Percentiles rank a stretch among this genome's conserved stretches.
Evolutionary conservation across 129 eudicot species (phyloP).

Genomic region (Logfia minima): DNA sequence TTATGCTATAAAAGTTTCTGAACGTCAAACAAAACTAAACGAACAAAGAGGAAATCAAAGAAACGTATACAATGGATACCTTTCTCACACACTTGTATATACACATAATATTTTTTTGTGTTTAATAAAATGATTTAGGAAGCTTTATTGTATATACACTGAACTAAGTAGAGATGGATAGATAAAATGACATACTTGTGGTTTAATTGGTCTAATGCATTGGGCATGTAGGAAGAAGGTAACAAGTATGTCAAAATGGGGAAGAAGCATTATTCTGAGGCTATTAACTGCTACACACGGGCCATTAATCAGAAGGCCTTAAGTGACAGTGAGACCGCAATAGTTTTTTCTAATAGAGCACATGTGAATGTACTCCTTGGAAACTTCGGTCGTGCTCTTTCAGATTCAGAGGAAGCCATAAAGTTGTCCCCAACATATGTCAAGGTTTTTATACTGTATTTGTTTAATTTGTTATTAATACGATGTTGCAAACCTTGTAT

Average conservation of each 20-base stretch:
- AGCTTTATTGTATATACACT: too few relatives aligned
- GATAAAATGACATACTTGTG: too few relatives aligned
- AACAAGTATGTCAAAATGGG: constrained; percentile 89
- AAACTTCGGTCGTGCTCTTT: constrained; percentile 77
- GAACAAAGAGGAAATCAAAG: background rate
- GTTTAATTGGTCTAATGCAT: background rate
- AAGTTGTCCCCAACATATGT: constrained; percentile 64
- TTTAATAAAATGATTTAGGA: background rate
- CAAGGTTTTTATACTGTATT: constrained; percentile 48
- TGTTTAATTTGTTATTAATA: background rate
- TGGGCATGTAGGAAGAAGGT: constrained; percentile 51
- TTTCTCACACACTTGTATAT: background rate
- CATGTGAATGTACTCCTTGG: constrained; percentile 87
- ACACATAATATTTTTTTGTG: background rate
- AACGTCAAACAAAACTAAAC: too few relatives aligned
- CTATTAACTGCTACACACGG: constrained; percentile 80
- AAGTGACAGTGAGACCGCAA: constrained; percentile 61
- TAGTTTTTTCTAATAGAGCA: constrained; percentile 79
- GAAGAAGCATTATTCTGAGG: constrained; percentile 80
- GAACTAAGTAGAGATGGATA: too few relatives aligned
- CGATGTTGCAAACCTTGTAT: background rate
- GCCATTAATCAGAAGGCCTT: constrained; percentile 87
- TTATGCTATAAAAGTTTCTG: too few relatives aligned
- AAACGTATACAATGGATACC: background rate
- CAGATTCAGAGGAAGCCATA: constrained; percentile 94